Evolutionary conservation across 2,329 filamentous ascomycete genomes (phyloP).

Genomic region (Dothideomycetes sp.): DNA sequence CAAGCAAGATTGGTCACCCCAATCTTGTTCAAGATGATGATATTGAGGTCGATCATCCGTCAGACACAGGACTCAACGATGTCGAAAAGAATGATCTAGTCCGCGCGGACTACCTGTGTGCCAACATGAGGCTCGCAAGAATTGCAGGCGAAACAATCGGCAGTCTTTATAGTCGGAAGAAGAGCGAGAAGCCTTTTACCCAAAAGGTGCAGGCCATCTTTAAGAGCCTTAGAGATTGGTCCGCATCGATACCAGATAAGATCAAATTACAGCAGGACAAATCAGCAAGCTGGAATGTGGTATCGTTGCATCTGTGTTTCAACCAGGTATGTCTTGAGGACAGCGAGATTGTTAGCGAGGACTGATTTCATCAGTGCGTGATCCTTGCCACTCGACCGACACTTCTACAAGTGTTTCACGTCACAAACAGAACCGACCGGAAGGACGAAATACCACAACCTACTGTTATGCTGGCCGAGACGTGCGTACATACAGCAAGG

Average conservation of each 20-base stretch:
- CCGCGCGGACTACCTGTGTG: constrained; percentile 30
- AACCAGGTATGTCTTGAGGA: constrained; percentile 22
- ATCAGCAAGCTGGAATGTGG: constrained; percentile 4
- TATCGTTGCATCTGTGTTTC: constrained; percentile 29
- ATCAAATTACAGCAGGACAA: constrained; percentile 18
- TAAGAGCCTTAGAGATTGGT: constrained; percentile 30
- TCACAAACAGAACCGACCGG: constrained; percentile 14
- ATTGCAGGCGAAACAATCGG: constrained; percentile 23
- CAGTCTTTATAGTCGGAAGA: constrained; percentile 24
- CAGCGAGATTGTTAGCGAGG: not conserved
- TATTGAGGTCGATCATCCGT: constrained; percentile 36
- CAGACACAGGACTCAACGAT: constrained; percentile 26
- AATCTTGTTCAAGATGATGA: constrained; percentile 26
- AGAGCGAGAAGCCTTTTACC: constrained; percentile 23
- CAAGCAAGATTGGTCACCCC: constrained; percentile 27
- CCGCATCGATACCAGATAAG: constrained; percentile 19
- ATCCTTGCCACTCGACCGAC: constrained; percentile 27
- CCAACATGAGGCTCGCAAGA: constrained; percentile 32
- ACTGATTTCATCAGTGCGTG: constrained; percentile 17
- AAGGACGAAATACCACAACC: constrained; percentile 11
- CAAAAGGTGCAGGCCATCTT: constrained; percentile 29
- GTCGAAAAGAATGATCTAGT: constrained; percentile 24
- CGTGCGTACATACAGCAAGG: constrained; percentile 38
- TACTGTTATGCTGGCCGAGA: constrained; percentile 16
- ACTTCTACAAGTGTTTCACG: constrained; percentile 25